Conservation (phyloP, 2,329 filamentous ascomycete species). For the Hymenoscyphus fraxineus region DNA sequence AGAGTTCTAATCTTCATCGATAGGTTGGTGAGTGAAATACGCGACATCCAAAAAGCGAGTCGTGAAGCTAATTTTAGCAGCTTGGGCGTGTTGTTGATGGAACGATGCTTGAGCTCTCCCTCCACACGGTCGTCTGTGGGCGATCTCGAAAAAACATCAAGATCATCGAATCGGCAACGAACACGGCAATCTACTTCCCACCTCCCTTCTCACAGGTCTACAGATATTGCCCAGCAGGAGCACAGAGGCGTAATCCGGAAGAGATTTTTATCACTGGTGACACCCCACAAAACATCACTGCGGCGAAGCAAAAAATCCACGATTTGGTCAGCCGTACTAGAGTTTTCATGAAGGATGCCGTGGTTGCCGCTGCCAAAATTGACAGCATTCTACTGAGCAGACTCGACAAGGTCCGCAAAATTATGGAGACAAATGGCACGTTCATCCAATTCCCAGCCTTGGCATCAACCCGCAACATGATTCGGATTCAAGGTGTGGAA, state of each 20-base stretch:
- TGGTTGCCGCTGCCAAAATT: conserved; percentile 86
- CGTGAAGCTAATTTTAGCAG: conserved; percentile 46
- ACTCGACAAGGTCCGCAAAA: conserved; percentile 94
- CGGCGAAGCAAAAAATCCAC: conserved; percentile 87
- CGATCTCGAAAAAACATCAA: conserved; percentile 97
- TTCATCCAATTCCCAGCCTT: conserved; percentile 90
- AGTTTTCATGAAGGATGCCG: conserved; percentile 86
- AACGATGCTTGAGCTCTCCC: conserved; percentile 76
- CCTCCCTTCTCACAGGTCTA: conserved; percentile 90
- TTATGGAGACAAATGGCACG: conserved; percentile 93
- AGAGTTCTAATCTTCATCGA: conserved; percentile 96
- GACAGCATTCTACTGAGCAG: conserved; percentile 89
- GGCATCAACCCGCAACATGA: conserved; percentile 76
- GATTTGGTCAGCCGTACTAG: conserved; percentile 79
- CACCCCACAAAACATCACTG: conserved; percentile 74
- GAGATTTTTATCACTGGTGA: conserved; percentile 96
- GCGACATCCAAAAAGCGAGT: conserved; percentile 11
- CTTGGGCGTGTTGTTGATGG: conserved; percentile 72
- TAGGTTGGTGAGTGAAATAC: conserved; percentile 25
- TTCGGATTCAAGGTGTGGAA: conserved; percentile 89
- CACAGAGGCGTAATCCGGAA: conserved; percentile 75
- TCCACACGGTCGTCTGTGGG: conserved; percentile 90
- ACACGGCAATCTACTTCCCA: conserved; percentile 97
- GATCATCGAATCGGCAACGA: conserved; percentile 89
- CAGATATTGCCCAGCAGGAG: conserved; percentile 80